Conservation (phyloP, 108 stramenopile species). For the Nannochloropsis oceanica region DNA sequence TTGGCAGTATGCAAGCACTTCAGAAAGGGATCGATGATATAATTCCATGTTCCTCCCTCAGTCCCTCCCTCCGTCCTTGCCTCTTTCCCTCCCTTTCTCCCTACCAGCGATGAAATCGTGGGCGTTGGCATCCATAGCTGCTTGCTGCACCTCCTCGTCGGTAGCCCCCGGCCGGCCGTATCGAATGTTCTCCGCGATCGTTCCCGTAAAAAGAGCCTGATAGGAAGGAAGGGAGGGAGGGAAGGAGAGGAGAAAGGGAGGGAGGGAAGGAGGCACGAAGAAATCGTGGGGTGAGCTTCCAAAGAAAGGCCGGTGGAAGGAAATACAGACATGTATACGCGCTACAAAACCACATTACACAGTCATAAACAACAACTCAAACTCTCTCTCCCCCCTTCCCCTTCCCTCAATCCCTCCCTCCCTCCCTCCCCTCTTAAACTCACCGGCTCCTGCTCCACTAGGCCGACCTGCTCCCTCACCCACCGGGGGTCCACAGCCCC, state of each 20-base stretch:
- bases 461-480: constrained; percentile 45
- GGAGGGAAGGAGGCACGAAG: too few species aligned
- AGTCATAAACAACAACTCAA: too few species aligned
- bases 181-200: constrained; percentile 69
- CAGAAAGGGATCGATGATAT: not conserved
- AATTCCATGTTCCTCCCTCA: not conserved
- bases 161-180: constrained; percentile 58
- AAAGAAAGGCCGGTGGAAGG: too few species aligned
- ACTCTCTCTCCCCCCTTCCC: not conserved
- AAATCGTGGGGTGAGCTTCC: too few species aligned
- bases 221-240: constrained; percentile 50
- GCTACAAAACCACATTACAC: too few species aligned
- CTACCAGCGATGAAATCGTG: constrained; percentile 18
- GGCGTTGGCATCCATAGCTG: constrained; percentile 71
- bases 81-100: not conserved
- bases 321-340: too few species aligned
- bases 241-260: constrained; percentile 52
- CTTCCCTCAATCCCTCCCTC: not conserved
- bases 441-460: constrained; percentile 69
- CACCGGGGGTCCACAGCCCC: constrained; percentile 13
- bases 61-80: not conserved
- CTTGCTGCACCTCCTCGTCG: constrained; percentile 53
- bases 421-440: not conserved
- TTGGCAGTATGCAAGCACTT: not conserved
- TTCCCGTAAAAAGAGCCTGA: constrained; percentile 63